Conservation (phyloP, 108 stramenopile genomes). For the Parietichytrium sp. region DNA sequence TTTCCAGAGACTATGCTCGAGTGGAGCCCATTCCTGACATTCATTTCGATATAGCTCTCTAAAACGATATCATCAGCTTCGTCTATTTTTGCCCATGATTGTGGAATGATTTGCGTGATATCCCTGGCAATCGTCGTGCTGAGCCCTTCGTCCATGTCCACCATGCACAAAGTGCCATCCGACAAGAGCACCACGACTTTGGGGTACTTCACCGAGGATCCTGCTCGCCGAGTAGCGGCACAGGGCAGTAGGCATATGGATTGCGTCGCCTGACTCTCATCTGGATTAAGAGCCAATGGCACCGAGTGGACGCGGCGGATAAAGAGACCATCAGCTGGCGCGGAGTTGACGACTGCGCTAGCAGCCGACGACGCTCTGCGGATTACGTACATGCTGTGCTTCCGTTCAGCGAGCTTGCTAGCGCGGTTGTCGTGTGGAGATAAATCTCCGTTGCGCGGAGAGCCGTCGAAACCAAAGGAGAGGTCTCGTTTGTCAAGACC, state of each 20-base stretch:
- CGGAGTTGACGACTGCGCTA: no score
- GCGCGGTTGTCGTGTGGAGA: no score
- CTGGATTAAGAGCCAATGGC: background rate
- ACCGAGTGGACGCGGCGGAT: conserved; percentile 1
- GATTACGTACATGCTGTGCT: no score
- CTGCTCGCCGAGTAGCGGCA: background rate
- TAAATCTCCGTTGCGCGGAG: no score
- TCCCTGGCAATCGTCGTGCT: background rate
- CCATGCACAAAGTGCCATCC: background rate
- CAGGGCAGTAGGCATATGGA: background rate
- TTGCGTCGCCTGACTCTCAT: background rate
- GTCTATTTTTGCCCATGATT: conserved; percentile 26
- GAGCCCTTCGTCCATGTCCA: conserved; percentile 13
- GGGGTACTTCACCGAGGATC: background rate
- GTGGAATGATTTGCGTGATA: background rate
- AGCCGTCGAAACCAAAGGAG: no score
- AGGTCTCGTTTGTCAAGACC: no score
- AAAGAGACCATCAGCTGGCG: no score
- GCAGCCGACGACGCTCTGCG: no score
- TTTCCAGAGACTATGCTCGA: no score
- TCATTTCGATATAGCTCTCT: background rate
- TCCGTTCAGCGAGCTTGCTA: no score
- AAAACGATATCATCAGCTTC: conserved; percentile 17
- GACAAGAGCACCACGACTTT: background rate
- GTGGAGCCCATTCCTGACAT: no score